Evolutionary conservation across 495 filamentous ascomycete species (phyloP).

Genomic region (Pseudoneurospora amorphoporcata): DNA sequence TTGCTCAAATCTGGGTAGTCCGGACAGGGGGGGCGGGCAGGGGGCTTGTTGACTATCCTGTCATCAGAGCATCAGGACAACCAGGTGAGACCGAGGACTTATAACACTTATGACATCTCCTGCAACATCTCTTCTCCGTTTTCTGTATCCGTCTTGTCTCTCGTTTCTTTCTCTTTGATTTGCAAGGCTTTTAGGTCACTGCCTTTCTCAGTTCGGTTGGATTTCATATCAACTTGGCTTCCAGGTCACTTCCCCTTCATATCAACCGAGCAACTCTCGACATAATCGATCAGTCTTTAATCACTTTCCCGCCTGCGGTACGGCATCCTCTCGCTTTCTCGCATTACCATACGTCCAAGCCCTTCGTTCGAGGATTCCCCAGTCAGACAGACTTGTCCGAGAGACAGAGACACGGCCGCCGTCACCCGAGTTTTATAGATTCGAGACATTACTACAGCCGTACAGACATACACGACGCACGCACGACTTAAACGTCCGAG

Average conservation of each 20-base stretch:
- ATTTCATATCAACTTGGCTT: background rate
- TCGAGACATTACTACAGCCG: background rate
- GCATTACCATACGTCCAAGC: background rate
- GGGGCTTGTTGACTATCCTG: background rate
- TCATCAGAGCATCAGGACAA: background rate
- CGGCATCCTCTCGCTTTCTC: background rate
- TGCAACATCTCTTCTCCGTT: background rate
- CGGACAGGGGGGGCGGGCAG: background rate
- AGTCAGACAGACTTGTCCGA: background rate
- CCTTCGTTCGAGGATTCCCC: background rate
- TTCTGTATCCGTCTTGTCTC: background rate
- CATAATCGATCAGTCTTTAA: background rate
- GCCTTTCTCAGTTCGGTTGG: background rate
- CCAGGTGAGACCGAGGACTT: background rate
- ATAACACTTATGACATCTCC: constrained; percentile 6
- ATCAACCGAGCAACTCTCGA: background rate
- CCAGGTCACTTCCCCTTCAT: background rate
- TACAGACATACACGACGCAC: background rate
- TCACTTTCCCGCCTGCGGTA: background rate
- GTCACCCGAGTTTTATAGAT: background rate
- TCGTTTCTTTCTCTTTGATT: background rate
- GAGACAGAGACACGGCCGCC: background rate
- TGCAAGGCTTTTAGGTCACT: background rate
- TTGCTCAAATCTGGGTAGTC: background rate
- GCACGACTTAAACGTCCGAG: background rate